phyloP scores from a whole-genome alignment of 1,284 basidiomycete species.

The Stereum hirsutum region DNA sequence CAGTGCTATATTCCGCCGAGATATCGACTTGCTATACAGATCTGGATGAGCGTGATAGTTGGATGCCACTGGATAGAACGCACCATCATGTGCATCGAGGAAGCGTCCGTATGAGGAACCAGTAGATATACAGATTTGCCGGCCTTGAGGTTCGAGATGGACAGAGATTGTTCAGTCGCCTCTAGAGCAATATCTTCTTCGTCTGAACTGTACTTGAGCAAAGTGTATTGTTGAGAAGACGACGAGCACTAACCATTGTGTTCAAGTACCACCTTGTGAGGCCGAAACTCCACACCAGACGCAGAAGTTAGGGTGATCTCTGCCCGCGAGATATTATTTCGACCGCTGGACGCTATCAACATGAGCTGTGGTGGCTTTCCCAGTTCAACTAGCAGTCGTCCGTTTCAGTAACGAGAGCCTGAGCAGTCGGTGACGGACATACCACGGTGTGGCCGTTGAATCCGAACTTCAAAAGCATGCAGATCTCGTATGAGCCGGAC shows the following conservation, averaged over 20 bases:
- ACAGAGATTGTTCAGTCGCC: too few species aligned
- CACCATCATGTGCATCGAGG: slow-evolving; percentile 48
- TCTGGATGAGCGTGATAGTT: not conserved
- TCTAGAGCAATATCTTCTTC: too few species aligned
- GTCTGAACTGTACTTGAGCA: too few species aligned
- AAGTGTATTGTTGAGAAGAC: too few species aligned
- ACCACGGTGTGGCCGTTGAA: slow-evolving; percentile 57
- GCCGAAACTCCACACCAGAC: slow-evolving; percentile 41
- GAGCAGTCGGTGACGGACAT: too few species aligned
- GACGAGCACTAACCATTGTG: too few species aligned
- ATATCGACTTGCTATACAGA: slow-evolving; percentile 48
- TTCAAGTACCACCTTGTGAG: slow-evolving; percentile 31
- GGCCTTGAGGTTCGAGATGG: too few species aligned
- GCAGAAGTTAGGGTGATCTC: slow-evolving; percentile 44
- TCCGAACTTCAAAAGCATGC: slow-evolving; percentile 46
- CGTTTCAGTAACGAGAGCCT: too few species aligned
- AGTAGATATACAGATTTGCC: slow-evolving; percentile 36
- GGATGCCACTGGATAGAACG: slow-evolving; percentile 1
- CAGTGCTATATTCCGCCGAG: slow-evolving; percentile 54
- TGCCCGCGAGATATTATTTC: slow-evolving; percentile 48
- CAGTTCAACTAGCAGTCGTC: slow-evolving; percentile 54
- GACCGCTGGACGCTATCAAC: slow-evolving; percentile 51
- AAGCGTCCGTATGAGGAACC: slow-evolving; percentile 55
- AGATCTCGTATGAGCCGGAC: slow-evolving; percentile 53
- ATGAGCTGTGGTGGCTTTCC: slow-evolving; percentile 46